Evolutionary conservation across 1,139 yeast genomes (phyloP), one percentile per base, ranked within the genome.

Genomic region (Debaryomyces sp.): DNA sequence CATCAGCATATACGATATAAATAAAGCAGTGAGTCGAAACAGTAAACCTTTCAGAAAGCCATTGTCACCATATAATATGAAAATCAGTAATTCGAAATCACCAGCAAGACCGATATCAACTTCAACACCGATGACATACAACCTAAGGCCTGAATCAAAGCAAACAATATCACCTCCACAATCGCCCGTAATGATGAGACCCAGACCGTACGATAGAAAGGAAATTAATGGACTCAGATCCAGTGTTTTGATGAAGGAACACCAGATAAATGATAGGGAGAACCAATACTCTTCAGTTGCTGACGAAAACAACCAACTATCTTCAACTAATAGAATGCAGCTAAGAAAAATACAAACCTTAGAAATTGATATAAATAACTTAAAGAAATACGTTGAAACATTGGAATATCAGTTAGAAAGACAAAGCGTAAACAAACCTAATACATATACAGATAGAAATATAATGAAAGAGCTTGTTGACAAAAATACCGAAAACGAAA

Each of bases 401-500:
- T 53, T 70, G 13, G 71, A 69, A 45, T 30, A 45, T 3, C 62
- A 59, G 43, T 36, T 62, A 13, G 44, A 50, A 21, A 41, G 41
- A 17, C 44, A 37, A 29, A 23, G 22, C 4, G 6, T 24, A 4
- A 18, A 37, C 24, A 30, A 23, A 4, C 23, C 44, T n/a, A 34
- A 21, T 10, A 9, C 32, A 17, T 18, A 8, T 2, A 48, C 50
- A 6, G 51, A 44, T 45, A 45, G 45, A 24, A 42, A 27, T 22
- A 41, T 41, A 23, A 33, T 49, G 3, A 48, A 41, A 17, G 51
- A 49, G 7, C 42, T 59, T 4, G 24, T 48, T 12, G 32, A 32
- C 13, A 54, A 56, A 32, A 49, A 59, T 30, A 55, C 59, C 23
- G 62, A 62, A 30, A 58, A 64, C 46, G 69, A 66, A 34, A 47